Evolutionary conservation across 148 eudicot genomes (phyloP).

Genomic region (Rhododendron simsii): DNA sequence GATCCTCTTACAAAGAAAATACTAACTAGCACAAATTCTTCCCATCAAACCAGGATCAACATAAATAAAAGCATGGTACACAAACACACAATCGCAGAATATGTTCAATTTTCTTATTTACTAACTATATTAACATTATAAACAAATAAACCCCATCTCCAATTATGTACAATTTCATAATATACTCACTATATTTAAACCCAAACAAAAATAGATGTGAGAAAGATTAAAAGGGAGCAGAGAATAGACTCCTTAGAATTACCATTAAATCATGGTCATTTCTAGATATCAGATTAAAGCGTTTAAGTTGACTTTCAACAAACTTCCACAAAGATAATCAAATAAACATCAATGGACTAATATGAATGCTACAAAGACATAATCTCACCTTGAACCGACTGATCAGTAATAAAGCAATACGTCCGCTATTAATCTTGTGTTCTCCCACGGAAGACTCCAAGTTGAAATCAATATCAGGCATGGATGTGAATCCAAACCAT

Average conservation of each 20-base stretch:
- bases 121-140: not conserved
- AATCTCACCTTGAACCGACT: constrained; percentile 77
- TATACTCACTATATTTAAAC: not conserved
- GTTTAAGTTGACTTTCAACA: not conserved
- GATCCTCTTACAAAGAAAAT: not conserved
- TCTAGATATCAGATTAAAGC: not conserved
- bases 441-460: constrained; percentile 87
- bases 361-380: not conserved
- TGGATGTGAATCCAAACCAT: constrained; percentile 83
- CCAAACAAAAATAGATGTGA: not conserved
- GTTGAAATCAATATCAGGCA: constrained; percentile 81
- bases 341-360: not conserved
- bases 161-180: not conserved
- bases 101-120: not conserved
- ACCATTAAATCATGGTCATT: not conserved
- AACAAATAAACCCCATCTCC: not conserved
- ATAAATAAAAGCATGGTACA: not conserved
- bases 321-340: not conserved
- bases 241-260: not conserved
- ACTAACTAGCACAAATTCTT: not conserved
- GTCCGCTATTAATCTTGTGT: constrained; percentile 73
- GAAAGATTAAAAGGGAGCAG: not conserved
- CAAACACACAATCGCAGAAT: not conserved
- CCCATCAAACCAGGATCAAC: not conserved
- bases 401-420: constrained; percentile 61